phyloP scores from a whole-genome alignment of 2,329 filamentous ascomycete species.

The Cercospora berteroae region DNA sequence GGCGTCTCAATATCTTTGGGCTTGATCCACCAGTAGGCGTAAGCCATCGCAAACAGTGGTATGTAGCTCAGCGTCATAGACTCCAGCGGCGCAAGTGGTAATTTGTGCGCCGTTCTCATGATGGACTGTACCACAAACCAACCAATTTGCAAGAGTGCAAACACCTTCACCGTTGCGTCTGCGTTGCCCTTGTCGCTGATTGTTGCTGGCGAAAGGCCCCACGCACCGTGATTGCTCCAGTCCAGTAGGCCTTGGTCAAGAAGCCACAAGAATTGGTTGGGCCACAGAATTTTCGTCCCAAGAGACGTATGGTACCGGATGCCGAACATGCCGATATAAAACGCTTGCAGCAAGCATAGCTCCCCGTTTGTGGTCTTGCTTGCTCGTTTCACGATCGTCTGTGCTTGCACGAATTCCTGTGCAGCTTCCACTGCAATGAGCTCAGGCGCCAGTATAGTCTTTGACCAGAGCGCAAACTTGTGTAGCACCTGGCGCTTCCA shows the following conservation, averaged over 20 bases:
- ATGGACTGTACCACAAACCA: conserved; percentile 39
- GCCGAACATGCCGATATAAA: conserved; percentile 40
- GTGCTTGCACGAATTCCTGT: conserved; percentile 39
- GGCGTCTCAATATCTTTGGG: conserved; percentile 40
- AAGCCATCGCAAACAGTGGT: conserved; percentile 38
- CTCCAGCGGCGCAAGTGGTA: conserved; percentile 40
- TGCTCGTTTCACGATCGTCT: conserved; percentile 33
- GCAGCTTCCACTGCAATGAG: conserved; percentile 39
- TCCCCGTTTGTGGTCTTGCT: conserved; percentile 27
- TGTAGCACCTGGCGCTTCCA: conserved; percentile 23
- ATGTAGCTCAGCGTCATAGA: conserved; percentile 41
- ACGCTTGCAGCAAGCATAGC: conserved; percentile 35
- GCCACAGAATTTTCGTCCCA: conserved; percentile 37
- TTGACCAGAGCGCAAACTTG: conserved; percentile 35
- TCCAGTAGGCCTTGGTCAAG: conserved; percentile 32
- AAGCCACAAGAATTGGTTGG: conserved; percentile 38
- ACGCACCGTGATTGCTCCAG: conserved; percentile 32
- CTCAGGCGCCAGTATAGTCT: conserved; percentile 39
- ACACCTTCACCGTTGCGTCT: conserved; percentile 35
- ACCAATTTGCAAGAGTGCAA: conserved; percentile 34
- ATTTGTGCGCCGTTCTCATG: conserved; percentile 33
- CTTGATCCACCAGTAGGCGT: conserved; percentile 41
- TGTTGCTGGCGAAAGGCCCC: conserved; percentile 32
- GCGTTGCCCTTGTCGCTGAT: conserved; percentile 40
- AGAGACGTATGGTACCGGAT: conserved; percentile 32